Evolutionary conservation across 202 grass and related monocot species (phyloP).

Genomic region (Eragrostis tef): DNA sequence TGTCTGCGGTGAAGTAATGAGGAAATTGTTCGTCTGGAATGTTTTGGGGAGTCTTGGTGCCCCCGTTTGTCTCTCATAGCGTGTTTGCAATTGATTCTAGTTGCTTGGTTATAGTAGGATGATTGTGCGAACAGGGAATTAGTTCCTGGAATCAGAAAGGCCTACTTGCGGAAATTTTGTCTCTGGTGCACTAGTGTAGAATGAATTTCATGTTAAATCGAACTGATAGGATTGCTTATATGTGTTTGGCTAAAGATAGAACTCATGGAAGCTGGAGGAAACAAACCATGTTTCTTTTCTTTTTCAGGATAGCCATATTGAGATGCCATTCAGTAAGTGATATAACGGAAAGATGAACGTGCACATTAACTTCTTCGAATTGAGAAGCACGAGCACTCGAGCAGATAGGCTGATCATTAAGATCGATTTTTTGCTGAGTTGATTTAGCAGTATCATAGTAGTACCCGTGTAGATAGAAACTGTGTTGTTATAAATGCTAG

Average conservation of each 20-base stretch:
- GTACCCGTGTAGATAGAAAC: not conserved
- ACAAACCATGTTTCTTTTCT: not conserved
- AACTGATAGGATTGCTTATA: not conserved
- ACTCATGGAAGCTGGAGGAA: slow-evolving; percentile 18
- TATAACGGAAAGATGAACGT: not conserved
- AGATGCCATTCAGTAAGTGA: slow-evolving; percentile 3
- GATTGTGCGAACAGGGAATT: not conserved
- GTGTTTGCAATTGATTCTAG: slow-evolving; percentile 14
- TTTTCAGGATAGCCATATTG: not conserved
- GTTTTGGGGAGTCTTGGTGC: slow-evolving; percentile 20
- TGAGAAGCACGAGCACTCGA: not conserved
- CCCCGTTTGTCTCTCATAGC: not conserved
- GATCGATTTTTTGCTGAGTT: not conserved
- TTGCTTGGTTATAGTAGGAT: not conserved
- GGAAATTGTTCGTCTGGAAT: not conserved
- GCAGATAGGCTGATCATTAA: not conserved
- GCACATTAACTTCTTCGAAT: slow-evolving; percentile 1
- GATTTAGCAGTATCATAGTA: not conserved
- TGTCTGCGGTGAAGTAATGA: not conserved
- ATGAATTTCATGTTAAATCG: slow-evolving; percentile 2
- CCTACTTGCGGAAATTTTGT: not conserved
- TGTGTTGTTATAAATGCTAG: not conserved
- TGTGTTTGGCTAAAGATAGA: slow-evolving; percentile 16
- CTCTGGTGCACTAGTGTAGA: not conserved
- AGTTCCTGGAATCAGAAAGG: not conserved